Base-by-base conservation (phyloP, 768 basidiomycete genomes). In the Lactarius pseudohatsudake region DNA sequence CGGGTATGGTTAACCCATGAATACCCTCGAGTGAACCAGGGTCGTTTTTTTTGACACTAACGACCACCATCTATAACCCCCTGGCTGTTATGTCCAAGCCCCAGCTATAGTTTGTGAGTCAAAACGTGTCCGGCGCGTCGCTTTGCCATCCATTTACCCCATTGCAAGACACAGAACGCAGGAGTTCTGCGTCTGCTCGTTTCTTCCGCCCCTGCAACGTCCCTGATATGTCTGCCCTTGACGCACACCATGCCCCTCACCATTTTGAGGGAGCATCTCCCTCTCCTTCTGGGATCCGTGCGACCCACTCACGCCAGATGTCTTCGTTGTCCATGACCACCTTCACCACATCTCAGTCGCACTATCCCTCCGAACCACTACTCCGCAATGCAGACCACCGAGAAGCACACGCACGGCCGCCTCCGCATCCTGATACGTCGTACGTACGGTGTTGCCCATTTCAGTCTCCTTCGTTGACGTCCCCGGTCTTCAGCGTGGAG, bases 391-490 rank as follows among this genome's bases (percentile, higher is more conserved):
- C 74, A 18, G 77, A 74, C 3, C 80, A 77, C 64, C 79, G 75
- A 59, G 81, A 79, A 63, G 68, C 78, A 32, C 73, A 78, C 26
- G 69, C 79, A 34, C 75, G 76, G 40, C 77, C 78, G 65, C 79
- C 81, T 26, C 76, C 77, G 28, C 85, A 85, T 70, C 80, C 81
- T 8, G 80, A 81, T 61, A 69, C 73, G 38, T 74, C 75, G 22
- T 70, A 64, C 34, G 69, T 71, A 28, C 73, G 74, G 8, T 78
- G 77, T 70, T 73, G 77, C 55, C 68, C 72, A 2, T 74, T 72
- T 3, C 72, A 75, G 13, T 74, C 74, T 30, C 55, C 26, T 73
- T 78, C 28, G 62, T 75, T 10, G 74, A 74, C 18, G 76, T 79
- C 62, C 77, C 74, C 18, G 22, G 56, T 75, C 41, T 74, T 77